Conservation (phyloP, 495 filamentous ascomycete genomes). For the Neurospora tetrasperma region DNA sequence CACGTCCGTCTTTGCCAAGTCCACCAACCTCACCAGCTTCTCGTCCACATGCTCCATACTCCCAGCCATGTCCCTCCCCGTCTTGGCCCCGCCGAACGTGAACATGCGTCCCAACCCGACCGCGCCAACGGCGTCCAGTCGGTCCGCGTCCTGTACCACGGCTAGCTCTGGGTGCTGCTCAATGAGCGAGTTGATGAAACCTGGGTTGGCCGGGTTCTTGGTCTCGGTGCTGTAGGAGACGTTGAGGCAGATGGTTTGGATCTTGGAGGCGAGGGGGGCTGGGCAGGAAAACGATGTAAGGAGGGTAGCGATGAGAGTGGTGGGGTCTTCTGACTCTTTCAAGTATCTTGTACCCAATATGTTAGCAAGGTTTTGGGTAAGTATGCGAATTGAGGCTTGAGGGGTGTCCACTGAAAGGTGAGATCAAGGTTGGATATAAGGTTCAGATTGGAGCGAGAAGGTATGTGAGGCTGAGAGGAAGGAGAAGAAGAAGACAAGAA, state of each 20-base stretch:
- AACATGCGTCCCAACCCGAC: slow-evolving; percentile 73
- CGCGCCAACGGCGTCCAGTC: slow-evolving; percentile 80
- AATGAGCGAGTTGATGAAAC: slow-evolving; percentile 40
- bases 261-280: slow-evolving; percentile 43
- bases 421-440: neutral
- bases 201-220: slow-evolving; percentile 37
- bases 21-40: slow-evolving; percentile 62
- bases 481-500: neutral
- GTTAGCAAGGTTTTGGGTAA: neutral
- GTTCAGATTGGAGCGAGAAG: neutral
- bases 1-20: slow-evolving; percentile 74
- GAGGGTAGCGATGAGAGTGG: slow-evolving; percentile 45
- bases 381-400: too few species aligned
- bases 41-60: slow-evolving; percentile 69
- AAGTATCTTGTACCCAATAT: slow-evolving; percentile 38
- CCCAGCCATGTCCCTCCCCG: slow-evolving; percentile 42
- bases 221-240: slow-evolving; percentile 73
- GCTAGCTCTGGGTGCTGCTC: slow-evolving; percentile 57
- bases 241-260: slow-evolving; percentile 59
- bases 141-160: slow-evolving; percentile 84
- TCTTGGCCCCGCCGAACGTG: slow-evolving; percentile 60
- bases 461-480: neutral
- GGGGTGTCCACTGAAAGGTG: neutral
- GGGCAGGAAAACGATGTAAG: slow-evolving; percentile 48
- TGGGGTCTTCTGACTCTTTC: slow-evolving; percentile 34